phyloP scores from a whole-genome alignment of 1,284 basidiomycete genomes.

The Pseudozyma hubeiensis region DNA sequence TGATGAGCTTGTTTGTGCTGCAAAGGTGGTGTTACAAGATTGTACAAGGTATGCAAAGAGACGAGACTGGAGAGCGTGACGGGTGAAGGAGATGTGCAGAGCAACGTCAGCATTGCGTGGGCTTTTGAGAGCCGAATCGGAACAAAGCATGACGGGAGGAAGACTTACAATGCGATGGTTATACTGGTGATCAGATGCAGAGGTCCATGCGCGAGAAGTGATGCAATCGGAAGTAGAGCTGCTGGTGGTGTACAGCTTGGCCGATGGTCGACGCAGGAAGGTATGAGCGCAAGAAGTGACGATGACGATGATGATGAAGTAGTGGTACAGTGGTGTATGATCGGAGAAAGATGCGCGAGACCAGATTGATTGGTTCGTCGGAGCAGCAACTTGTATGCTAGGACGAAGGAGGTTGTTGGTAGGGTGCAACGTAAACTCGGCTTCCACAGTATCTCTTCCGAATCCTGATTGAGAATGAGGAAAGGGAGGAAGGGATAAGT shows the following conservation, averaged over 20 bases:
- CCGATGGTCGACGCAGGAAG: slow-evolving; percentile 29
- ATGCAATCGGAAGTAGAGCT: slow-evolving; percentile 26
- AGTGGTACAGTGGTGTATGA: slow-evolving; percentile 26
- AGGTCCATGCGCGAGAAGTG: slow-evolving; percentile 24
- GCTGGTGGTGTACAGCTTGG: slow-evolving; percentile 12
- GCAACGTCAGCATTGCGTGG: slow-evolving; percentile 8
- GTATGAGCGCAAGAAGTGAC: slow-evolving; percentile 18
- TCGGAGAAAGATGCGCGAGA: background rate
- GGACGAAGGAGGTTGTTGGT: background rate
- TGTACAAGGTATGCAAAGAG: slow-evolving; percentile 49
- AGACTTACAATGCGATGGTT: slow-evolving; percentile 35
- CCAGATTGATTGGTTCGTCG: slow-evolving; percentile 7
- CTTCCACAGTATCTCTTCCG: slow-evolving; percentile 28
- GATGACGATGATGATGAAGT: slow-evolving; percentile 10
- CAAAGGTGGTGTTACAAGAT: slow-evolving; percentile 48
- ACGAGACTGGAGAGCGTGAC: slow-evolving; percentile 21
- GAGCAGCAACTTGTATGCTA: slow-evolving; percentile 1
- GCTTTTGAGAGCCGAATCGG: background rate
- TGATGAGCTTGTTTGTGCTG: slow-evolving; percentile 19
- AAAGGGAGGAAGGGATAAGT: slow-evolving; percentile 18
- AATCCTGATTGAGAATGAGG: background rate
- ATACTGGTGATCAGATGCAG: slow-evolving; percentile 31
- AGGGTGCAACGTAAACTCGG: slow-evolving; percentile 23
- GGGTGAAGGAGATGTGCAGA: background rate
- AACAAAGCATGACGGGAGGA: background rate